phyloP scores from a whole-genome alignment of 1,139 yeast genomes.

The Ogataea hybrid region DNA sequence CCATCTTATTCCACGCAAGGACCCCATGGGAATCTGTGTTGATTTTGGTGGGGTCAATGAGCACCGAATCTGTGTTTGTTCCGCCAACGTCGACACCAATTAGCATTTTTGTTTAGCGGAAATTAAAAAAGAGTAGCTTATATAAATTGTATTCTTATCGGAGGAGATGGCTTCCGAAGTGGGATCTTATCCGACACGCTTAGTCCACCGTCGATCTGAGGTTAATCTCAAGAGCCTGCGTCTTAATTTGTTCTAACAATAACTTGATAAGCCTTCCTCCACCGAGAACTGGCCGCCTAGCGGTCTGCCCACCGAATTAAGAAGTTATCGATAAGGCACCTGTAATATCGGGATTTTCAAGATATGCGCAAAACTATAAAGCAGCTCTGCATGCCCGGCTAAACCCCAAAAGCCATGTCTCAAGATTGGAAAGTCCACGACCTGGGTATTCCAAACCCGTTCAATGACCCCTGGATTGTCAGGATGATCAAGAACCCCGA shows the following conservation, averaged over 20 bases:
- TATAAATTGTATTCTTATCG: neutral
- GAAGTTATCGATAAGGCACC: neutral
- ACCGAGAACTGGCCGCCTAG: conserved; percentile 2
- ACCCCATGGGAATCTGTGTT: conserved; percentile 33
- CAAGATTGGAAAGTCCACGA: conserved; percentile 10
- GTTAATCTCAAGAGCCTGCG: too few relatives aligned
- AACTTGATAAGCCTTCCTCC: neutral
- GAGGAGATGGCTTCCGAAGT: neutral
- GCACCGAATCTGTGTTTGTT: conserved; percentile 47
- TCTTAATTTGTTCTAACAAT: too few relatives aligned
- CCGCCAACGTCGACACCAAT: conserved; percentile 51
- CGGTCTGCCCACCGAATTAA: conserved; percentile 1
- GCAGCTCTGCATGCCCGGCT: neutral
- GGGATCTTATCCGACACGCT: neutral
- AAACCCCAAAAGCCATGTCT: neutral
- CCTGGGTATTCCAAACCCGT: conserved; percentile 16
- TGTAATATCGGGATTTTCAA: conserved; percentile 1
- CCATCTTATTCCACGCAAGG: conserved; percentile 40
- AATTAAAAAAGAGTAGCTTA: too few relatives aligned
- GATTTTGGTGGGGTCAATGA: conserved; percentile 36
- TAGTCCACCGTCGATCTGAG: too few relatives aligned
- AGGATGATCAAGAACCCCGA: conserved; percentile 13
- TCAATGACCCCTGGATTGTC: conserved; percentile 17
- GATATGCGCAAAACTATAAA: neutral
- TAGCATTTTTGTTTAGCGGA: conserved; percentile 10